These are phyloP conservation scores for Immersiella caudata DNA, from an alignment of 495 filamentous ascomycete species.

Conservation along the genomic window DNA sequence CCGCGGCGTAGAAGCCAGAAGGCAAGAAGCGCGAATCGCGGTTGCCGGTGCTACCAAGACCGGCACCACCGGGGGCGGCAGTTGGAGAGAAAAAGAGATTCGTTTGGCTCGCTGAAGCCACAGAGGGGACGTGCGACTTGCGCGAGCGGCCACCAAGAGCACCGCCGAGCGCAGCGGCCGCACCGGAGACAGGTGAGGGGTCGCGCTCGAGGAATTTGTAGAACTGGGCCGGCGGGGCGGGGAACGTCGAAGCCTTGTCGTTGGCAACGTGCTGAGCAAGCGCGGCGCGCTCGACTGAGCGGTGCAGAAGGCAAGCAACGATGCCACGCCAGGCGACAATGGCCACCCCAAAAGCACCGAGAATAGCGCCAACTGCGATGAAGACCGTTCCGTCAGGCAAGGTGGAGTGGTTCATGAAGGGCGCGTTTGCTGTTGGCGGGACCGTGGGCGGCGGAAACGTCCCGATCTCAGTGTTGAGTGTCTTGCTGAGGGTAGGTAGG, in stretches of 20 bases:
- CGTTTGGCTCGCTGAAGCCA: conserved; percentile 52
- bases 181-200: conserved; percentile 63
- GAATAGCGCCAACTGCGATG: conserved; percentile 85
- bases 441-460: conserved; percentile 67
- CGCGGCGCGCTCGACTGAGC: conserved; percentile 81
- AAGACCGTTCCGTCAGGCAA: conserved; percentile 95
- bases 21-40: conserved; percentile 76
- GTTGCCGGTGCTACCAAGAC: conserved; percentile 52
- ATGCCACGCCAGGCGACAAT: conserved; percentile 86
- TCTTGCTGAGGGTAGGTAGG: conserved; percentile 54
- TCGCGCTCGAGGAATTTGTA: conserved; percentile 61
- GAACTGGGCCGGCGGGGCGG: conserved; percentile 54
- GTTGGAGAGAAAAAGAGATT: conserved; percentile 95
- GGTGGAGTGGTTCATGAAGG: conserved; percentile 92
- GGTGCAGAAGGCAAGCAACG: conserved; percentile 89
- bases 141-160: conserved; percentile 35
- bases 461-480: conserved; percentile 38
- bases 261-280: conserved; percentile 67
- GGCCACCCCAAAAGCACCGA: conserved; percentile 77
- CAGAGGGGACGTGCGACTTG: conserved; percentile 45
- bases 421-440: conserved; percentile 80
- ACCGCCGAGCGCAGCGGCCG: conserved; percentile 26
- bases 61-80: conserved; percentile 51
- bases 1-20: conserved; percentile 86
- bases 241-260: conserved; percentile 58